Percentiles rank a stretch among this genome's conserved stretches.
Evolutionary conservation across 1,284 basidiomycete genomes (phyloP).

Genomic region (Porogramme epimiltina): DNA sequence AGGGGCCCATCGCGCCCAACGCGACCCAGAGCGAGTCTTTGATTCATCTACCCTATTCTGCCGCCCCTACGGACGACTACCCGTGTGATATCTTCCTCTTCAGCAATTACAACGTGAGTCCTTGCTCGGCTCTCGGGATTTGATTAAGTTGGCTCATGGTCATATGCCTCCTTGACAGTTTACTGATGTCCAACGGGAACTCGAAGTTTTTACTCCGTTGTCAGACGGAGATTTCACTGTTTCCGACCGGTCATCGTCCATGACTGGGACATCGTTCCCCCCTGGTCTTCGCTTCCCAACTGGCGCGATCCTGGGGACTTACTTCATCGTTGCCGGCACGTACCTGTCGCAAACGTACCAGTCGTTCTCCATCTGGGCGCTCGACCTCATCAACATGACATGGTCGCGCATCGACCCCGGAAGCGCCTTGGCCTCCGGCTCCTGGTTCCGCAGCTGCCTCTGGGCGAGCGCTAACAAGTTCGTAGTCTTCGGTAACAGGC

Average conservation of each 20-base stretch:
- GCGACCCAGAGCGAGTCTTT: conserved; percentile 62
- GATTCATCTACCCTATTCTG: conserved; percentile 75
- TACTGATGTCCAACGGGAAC: conserved; percentile 91
- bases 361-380: conserved; percentile 89
- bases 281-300: conserved; percentile 94
- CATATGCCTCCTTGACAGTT: conserved; percentile 53
- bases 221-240: conserved; percentile 74
- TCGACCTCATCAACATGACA: conserved; percentile 77
- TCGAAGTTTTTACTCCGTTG: conserved; percentile 83
- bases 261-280: conserved; percentile 77
- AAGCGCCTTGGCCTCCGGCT: conserved; percentile 75
- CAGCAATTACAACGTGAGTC: conserved; percentile 85
- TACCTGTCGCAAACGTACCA: conserved; percentile 90
- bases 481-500: conserved; percentile 86
- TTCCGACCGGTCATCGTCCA: conserved; percentile 73
- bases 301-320: conserved; percentile 84
- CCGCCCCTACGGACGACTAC: conserved; percentile 67
- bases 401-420: conserved; percentile 88
- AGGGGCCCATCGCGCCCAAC: conserved; percentile 37
- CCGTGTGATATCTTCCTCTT: conserved; percentile 82
- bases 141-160: not conserved
- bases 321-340: conserved; percentile 88
- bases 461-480: conserved; percentile 83
- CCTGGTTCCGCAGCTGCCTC: conserved; percentile 87
- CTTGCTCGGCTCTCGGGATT: not conserved